Base-by-base conservation (phyloP, 192 early-diverging fungal species). In the Ambispora gerdemannii region DNA sequence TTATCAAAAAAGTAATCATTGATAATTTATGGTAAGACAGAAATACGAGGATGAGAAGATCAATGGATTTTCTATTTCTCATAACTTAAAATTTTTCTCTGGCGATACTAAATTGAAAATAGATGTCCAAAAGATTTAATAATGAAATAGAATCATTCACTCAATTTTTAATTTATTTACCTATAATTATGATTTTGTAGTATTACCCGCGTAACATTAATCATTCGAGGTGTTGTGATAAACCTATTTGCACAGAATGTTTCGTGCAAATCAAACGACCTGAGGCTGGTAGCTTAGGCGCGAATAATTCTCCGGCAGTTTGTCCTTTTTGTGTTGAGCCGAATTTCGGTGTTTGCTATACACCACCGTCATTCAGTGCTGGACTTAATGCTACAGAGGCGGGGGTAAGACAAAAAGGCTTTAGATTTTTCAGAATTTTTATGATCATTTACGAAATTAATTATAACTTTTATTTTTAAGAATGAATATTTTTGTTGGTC, bases 221-320 rank as follows among this genome's bases (percentile, higher is more conserved):
- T 80, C 87, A 91, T 74, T 91, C 94, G 19, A 79, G 91, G 31
- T 97, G 95, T 79, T 97, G 95, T 81, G 91, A 92, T 75, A 90
- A 96, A 72, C 94, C 95, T 7, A 92, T 97, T 65, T 97, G 95
- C 81, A 95, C 94, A 11, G 95, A 97, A 71, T 97, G 95, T 75
- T 97, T 97, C 84, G 89, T 96, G 50, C 94, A 97, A 83, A 93
- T 97, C 62, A 91, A 93, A 74, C 88, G 95, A 32, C 87, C 91
- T 50, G 85, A 84, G 50, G 74, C 58, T 73, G 55, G 75, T 32
- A 87, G 67, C 10, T 70, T 86, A 50, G 93, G 92, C 62, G 82
- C 82, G 19, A 80, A 76, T 25, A 78, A 83, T 59, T 80, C 81
- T 33, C 83, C 91, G 0, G 88, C 92, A 11, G 75, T 80, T 33